Percentiles rank a stretch among this genome's conserved stretches.
Evolutionary conservation across 169 alveolate genomes (phyloP).

Genomic region (Plasmodium gaboni): DNA sequence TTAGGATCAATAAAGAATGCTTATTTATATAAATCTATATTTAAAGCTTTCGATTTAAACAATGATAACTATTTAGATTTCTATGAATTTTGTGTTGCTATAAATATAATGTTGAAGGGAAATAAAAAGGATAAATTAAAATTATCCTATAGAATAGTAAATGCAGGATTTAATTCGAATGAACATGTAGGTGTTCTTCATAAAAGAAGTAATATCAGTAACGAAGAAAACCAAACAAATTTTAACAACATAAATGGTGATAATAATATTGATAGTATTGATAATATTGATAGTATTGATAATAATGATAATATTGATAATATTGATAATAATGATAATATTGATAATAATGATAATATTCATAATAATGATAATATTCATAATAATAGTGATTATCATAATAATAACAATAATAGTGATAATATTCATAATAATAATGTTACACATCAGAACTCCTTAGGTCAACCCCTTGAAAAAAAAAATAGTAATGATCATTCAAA

Average conservation of each 20-base stretch:
- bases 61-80: conserved; percentile 84
- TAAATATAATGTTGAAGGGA: conserved; percentile 86
- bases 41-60: conserved; percentile 86
- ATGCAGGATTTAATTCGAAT: conserved; percentile 20
- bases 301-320: neutral
- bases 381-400: conserved; percentile 50
- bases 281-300: neutral
- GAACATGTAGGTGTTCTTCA: neutral
- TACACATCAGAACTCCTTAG: too few relatives aligned
- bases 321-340: neutral
- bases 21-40: conserved; percentile 69
- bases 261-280: neutral
- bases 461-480: neutral
- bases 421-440: neutral
- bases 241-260: neutral
- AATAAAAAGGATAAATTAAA: conserved; percentile 81
- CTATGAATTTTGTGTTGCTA: conserved; percentile 84
- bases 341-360: neutral
- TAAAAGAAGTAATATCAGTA: too few relatives aligned
- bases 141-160: conserved; percentile 83
- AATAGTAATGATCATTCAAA: neutral
- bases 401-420: conserved; percentile 22
- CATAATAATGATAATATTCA: conserved; percentile 17
- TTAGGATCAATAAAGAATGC: conserved; percentile 76
- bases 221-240: neutral